Percentiles rank a stretch among this genome's conserved stretches.
phyloP scores from a whole-genome alignment of 2,329 filamentous ascomycete species.

The Aspergillus fischeri region DNA sequence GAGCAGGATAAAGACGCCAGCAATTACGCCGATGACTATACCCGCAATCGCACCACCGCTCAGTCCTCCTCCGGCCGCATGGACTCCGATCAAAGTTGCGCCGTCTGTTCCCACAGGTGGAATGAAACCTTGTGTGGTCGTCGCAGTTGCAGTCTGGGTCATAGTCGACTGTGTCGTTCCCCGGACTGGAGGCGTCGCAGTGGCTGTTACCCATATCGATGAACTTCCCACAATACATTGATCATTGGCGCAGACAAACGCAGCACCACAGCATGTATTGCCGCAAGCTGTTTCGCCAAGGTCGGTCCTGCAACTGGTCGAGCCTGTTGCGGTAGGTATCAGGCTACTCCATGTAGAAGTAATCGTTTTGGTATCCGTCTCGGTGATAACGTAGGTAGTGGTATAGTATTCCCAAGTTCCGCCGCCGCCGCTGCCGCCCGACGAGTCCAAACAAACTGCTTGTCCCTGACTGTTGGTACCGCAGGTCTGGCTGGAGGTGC shows the following conservation, averaged over 20 bases:
- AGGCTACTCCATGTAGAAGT: slow-evolving; percentile 52
- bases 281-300: slow-evolving; percentile 44
- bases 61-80: slow-evolving; percentile 33
- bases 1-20: slow-evolving; percentile 42
- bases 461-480: slow-evolving; percentile 47
- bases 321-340: slow-evolving; percentile 18
- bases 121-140: slow-evolving; percentile 44
- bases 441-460: slow-evolving; percentile 41
- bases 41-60: slow-evolving; percentile 50
- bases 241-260: slow-evolving; percentile 41
- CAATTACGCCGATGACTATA: slow-evolving; percentile 48
- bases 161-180: slow-evolving; percentile 45
- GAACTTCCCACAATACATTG: slow-evolving; percentile 41
- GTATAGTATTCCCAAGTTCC: slow-evolving; percentile 57
- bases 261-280: slow-evolving; percentile 41
- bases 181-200: slow-evolving; percentile 38
- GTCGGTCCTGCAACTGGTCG: slow-evolving; percentile 44
- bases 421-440: slow-evolving; percentile 28
- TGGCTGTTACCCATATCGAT: slow-evolving; percentile 35
- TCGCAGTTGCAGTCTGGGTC: slow-evolving; percentile 39
- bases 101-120: slow-evolving; percentile 43
- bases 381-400: slow-evolving; percentile 49
- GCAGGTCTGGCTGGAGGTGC: slow-evolving; percentile 43
- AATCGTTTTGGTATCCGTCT: slow-evolving; percentile 51
- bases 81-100: slow-evolving; percentile 31